A percentile compares a stretch with the other conserved stretches of the same genome.
Conservation (phyloP, 148 eudicot genomes). For the Camellia granthamiana region DNA sequence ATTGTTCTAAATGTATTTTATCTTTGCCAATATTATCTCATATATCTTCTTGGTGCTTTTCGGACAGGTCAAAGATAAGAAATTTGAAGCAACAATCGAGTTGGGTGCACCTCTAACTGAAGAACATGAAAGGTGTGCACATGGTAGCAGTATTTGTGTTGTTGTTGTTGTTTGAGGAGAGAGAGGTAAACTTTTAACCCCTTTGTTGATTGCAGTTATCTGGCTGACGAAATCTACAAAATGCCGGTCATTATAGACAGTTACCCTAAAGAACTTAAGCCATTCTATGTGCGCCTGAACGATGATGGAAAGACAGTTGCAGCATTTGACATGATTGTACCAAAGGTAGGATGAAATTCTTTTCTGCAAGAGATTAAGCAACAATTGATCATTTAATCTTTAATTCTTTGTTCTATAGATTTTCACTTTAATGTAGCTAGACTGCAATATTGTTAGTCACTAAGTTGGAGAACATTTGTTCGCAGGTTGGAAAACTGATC, state of each 20-base stretch:
- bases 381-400: neutral
- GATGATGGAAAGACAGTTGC: slow-evolving; percentile 38
- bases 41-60: neutral
- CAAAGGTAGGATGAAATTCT: slow-evolving; percentile 54
- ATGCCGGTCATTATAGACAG: slow-evolving; percentile 62
- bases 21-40: neutral
- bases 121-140: slow-evolving; percentile 78
- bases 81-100: slow-evolving; percentile 40
- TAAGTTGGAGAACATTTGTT: neutral
- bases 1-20: neutral
- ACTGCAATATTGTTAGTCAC: neutral
- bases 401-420: neutral
- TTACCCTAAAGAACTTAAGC: slow-evolving; percentile 74
- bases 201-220: slow-evolving; percentile 43
- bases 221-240: slow-evolving; percentile 72
- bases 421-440: neutral
- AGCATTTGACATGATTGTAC: slow-evolving; percentile 42
- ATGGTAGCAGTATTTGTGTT: neutral
- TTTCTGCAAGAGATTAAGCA: neutral
- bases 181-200: neutral
- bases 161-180: neutral
- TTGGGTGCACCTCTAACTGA: slow-evolving; percentile 65
- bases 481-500: slow-evolving; percentile 71
- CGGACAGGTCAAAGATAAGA: slow-evolving; percentile 49
- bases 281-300: slow-evolving; percentile 67